Percentiles rank a stretch among this genome's conserved stretches.
These are phyloP conservation scores for Psophocarpus tetragonolobus DNA, from an alignment of 306 rosid genomes.

Conservation along the genomic window DNA sequence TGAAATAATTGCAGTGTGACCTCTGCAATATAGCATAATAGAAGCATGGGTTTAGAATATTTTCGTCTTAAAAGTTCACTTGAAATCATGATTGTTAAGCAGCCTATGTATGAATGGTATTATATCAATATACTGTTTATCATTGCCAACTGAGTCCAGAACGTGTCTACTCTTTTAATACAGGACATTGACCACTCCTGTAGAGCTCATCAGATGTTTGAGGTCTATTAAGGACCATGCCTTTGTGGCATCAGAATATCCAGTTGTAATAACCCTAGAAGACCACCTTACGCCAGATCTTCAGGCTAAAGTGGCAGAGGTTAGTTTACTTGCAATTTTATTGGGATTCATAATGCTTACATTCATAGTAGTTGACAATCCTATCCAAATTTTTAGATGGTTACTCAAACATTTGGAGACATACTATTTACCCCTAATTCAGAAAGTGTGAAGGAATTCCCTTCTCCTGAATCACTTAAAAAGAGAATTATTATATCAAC, in stretches of 20 bases:
- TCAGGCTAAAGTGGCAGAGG: constrained; percentile 95
- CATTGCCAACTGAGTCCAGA: neutral
- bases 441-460: constrained; percentile 80
- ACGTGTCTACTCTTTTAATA: neutral
- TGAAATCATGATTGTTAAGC: neutral
- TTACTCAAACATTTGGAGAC: constrained; percentile 72
- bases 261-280: constrained; percentile 89
- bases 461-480: constrained; percentile 87
- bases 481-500: constrained; percentile 85
- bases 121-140: neutral
- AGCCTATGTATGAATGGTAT: neutral
- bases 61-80: neutral
- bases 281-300: constrained; percentile 94
- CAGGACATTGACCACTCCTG: constrained; percentile 96
- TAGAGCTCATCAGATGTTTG: constrained; percentile 85
- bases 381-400: constrained; percentile 66
- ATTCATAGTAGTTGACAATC: constrained; percentile 31
- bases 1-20: neutral
- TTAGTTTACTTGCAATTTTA: constrained; percentile 36
- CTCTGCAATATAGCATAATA: neutral
- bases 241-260: constrained; percentile 81
- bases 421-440: constrained; percentile 66
- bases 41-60: neutral
- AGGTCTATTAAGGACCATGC: constrained; percentile 81
- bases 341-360: constrained; percentile 9